phyloP scores from a whole-genome alignment of 164 flowering plant genomes.

The Amborella trichopoda region DNA sequence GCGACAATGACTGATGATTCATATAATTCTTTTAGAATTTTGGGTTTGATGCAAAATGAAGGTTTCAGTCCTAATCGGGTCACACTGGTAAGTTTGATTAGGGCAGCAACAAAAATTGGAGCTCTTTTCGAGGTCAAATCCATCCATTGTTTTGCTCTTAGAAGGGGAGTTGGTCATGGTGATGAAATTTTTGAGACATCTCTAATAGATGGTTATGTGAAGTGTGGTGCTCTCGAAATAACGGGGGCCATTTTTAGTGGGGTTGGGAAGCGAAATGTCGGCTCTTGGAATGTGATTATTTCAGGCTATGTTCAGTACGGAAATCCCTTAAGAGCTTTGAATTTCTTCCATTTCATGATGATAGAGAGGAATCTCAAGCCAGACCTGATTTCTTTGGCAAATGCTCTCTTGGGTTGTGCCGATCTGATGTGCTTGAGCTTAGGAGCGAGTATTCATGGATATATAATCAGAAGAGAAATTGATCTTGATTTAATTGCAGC shows the following conservation, averaged over 20 bases:
- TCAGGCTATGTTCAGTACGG: constrained; percentile 23
- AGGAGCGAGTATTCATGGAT: constrained; percentile 47
- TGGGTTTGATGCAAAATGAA: constrained; percentile 24
- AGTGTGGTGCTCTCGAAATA: constrained; percentile 18
- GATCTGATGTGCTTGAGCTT: constrained; percentile 18
- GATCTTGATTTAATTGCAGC: constrained; percentile 25
- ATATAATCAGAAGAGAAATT: constrained; percentile 23
- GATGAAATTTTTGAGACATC: constrained; percentile 39
- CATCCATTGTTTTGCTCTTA: constrained; percentile 35
- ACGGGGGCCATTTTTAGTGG: constrained; percentile 16
- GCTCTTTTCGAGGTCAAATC: constrained; percentile 20
- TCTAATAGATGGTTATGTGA: constrained; percentile 41
- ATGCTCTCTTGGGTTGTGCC: constrained; percentile 32
- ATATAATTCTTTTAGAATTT: constrained; percentile 26
- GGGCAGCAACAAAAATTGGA: constrained; percentile 27
- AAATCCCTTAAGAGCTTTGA: constrained; percentile 20
- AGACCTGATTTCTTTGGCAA: constrained; percentile 36
- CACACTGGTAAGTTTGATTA: constrained; percentile 47
- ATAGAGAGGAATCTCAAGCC: constrained; percentile 11
- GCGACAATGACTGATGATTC: background rate
- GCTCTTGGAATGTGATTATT: constrained; percentile 36
- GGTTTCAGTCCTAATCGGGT: constrained; percentile 44
- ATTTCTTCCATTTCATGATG: constrained; percentile 18
- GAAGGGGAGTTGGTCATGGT: constrained; percentile 26
- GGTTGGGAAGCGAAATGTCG: constrained; percentile 9